Evolutionary conservation across 306 rosid genomes (phyloP).

Genomic region (Glycine tomentella): DNA sequence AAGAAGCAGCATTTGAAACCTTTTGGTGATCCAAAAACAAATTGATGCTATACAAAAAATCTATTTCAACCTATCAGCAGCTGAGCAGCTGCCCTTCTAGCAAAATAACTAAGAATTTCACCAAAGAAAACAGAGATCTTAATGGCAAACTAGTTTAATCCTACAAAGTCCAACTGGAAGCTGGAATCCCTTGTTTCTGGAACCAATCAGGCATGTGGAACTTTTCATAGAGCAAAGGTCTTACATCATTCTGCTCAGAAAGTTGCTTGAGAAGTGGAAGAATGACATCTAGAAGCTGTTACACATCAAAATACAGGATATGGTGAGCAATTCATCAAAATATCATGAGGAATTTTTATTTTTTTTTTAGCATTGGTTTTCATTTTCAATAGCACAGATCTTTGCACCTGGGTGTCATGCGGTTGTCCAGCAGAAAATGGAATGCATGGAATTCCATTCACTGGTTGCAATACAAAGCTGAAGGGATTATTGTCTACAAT

Average conservation of each 20-base stretch:
- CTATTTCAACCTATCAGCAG: constrained; percentile 36
- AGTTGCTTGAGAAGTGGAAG: constrained; percentile 90
- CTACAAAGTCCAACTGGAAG: constrained; percentile 60
- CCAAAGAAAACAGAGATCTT: constrained; percentile 26
- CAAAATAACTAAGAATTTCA: constrained; percentile 48
- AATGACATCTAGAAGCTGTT: constrained; percentile 84
- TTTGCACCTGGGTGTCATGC: constrained; percentile 78
- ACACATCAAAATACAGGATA: constrained; percentile 45
- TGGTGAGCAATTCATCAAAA: constrained; percentile 33
- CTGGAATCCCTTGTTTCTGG: constrained; percentile 82
- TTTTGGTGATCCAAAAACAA: constrained; percentile 48
- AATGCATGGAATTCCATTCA: constrained; percentile 90
- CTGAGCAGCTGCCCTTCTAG: constrained; percentile 48
- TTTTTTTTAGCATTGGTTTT: neutral
- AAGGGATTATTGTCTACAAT: constrained; percentile 91
- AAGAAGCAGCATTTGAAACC: constrained; percentile 52
- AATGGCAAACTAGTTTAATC: constrained; percentile 33
- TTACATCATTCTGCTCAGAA: constrained; percentile 70
- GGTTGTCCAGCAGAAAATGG: constrained; percentile 91
- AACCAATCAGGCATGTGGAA: constrained; percentile 98
- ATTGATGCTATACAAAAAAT: constrained; percentile 55
- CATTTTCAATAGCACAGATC: constrained; percentile 6
- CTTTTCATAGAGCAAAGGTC: constrained; percentile 72
- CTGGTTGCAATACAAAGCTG: constrained; percentile 89
- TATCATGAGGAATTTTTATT: constrained; percentile 3